phyloP scores from a whole-genome alignment of 2,329 filamentous ascomycete species.

The Penicillium expansum region DNA sequence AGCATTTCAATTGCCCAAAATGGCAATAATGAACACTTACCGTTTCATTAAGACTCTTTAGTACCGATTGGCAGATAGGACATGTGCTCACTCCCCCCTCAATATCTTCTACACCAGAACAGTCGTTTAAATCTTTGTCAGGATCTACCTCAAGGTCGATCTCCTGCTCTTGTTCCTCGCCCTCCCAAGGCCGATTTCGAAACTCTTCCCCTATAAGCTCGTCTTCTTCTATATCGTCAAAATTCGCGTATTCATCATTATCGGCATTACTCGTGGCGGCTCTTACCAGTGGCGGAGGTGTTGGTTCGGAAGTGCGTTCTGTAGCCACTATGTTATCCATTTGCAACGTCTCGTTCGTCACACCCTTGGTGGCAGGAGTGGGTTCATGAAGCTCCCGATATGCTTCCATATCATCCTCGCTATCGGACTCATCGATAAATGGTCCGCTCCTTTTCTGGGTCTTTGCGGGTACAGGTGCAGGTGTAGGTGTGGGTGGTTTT shows the following conservation, averaged over 20 bases:
- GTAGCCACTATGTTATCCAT: slow-evolving; percentile 10
- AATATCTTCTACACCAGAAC: slow-evolving; percentile 13
- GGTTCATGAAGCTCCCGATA: slow-evolving; percentile 24
- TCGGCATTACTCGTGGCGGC: slow-evolving; percentile 48
- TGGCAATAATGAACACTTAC: slow-evolving; percentile 27
- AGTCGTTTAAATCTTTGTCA: slow-evolving; percentile 29
- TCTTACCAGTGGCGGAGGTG: slow-evolving; percentile 48
- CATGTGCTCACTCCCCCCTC: slow-evolving; percentile 50
- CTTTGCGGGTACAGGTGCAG: background rate
- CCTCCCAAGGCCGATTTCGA: slow-evolving; percentile 62
- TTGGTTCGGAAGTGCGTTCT: slow-evolving; percentile 21
- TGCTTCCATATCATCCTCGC: slow-evolving; percentile 47
- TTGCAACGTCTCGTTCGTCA: background rate
- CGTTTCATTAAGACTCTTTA: slow-evolving; percentile 56
- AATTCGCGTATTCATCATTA: slow-evolving; percentile 51
- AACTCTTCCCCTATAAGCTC: slow-evolving; percentile 63
- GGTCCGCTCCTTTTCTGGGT: slow-evolving; percentile 32
- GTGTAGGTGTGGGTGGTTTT: background rate
- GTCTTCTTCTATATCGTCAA: slow-evolving; percentile 61
- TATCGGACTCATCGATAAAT: slow-evolving; percentile 52
- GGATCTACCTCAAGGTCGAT: slow-evolving; percentile 19
- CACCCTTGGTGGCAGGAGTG: background rate
- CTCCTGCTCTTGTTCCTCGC: slow-evolving; percentile 38
- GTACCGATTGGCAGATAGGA: slow-evolving; percentile 70
- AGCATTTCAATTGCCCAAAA: background rate